These are phyloP conservation scores for Alternaria alternata DNA, from an alignment of 2,329 filamentous ascomycete genomes.

Conservation along the genomic window DNA sequence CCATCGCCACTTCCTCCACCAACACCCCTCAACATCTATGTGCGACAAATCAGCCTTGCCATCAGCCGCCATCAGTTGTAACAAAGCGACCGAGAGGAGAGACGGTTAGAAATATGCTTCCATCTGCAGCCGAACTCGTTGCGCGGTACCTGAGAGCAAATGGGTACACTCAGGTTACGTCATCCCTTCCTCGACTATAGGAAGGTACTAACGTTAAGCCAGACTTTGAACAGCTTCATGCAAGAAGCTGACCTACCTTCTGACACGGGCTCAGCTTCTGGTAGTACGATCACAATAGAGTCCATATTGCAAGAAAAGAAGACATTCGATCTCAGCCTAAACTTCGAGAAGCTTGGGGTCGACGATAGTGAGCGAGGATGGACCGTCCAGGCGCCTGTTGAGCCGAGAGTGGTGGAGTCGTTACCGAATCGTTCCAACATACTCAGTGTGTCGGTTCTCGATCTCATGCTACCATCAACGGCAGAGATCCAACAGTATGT, in stretches of 20 bases:
- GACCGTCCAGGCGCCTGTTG: slow-evolving; percentile 57
- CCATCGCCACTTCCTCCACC: not conserved
- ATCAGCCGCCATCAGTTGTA: not conserved
- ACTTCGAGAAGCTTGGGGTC: slow-evolving; percentile 63
- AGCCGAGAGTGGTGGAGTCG: slow-evolving; percentile 52
- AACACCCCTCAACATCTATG: not conserved
- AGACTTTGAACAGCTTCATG: slow-evolving; percentile 67
- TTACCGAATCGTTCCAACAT: slow-evolving; percentile 62
- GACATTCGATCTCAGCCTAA: slow-evolving; percentile 62
- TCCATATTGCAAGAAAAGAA: slow-evolving; percentile 68
- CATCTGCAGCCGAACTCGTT: slow-evolving; percentile 53
- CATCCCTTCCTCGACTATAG: not conserved
- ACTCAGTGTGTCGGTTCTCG: slow-evolving; percentile 58
- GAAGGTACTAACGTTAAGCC: slow-evolving; percentile 18
- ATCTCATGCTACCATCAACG: slow-evolving; percentile 36
- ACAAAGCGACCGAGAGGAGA: not conserved
- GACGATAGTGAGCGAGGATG: slow-evolving; percentile 56
- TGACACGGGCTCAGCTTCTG: slow-evolving; percentile 56
- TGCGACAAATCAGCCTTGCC: not conserved
- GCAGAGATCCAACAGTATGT: slow-evolving; percentile 33
- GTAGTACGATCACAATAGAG: slow-evolving; percentile 64
- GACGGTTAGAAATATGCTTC: slow-evolving; percentile 32
- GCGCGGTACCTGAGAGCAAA: slow-evolving; percentile 53
- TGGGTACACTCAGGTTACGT: slow-evolving; percentile 52
- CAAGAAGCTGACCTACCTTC: slow-evolving; percentile 62